A percentile compares a stretch with the other conserved stretches of the same genome.
These are phyloP conservation scores for Sporothrix brasiliensis DNA, from an alignment of 2,329 filamentous ascomycete species.

Conservation along the genomic window DNA sequence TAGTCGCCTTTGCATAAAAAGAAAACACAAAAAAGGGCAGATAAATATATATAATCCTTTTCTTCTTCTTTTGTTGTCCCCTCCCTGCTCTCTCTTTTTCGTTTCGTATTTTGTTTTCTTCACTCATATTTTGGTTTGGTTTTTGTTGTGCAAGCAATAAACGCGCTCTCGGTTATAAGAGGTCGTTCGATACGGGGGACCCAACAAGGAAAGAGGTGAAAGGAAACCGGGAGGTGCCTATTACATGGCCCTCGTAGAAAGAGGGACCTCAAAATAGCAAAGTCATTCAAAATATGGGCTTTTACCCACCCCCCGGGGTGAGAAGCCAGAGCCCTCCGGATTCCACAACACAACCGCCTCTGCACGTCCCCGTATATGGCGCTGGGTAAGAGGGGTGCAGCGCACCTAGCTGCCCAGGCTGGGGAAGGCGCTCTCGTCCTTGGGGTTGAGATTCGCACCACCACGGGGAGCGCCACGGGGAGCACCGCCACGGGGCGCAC, in stretches of 20 bases:
- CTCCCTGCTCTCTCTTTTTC: background rate
- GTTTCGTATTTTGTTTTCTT: background rate
- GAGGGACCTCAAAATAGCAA: slow-evolving; percentile 5
- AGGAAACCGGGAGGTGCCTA: slow-evolving; percentile 3
- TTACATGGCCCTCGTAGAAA: background rate
- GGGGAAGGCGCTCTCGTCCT: slow-evolving; percentile 62
- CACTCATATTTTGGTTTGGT: background rate
- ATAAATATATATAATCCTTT: background rate
- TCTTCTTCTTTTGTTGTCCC: background rate
- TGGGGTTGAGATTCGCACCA: slow-evolving; percentile 58
- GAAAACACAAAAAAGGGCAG: background rate
- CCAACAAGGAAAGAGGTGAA: background rate
- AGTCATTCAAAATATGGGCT: background rate
- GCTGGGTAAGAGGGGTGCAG: slow-evolving; percentile 19
- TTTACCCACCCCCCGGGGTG: background rate
- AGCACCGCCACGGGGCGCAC: slow-evolving; percentile 47
- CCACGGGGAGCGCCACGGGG: slow-evolving; percentile 53
- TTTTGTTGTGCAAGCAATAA: background rate
- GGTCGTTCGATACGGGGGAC: background rate
- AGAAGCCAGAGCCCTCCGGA: background rate
- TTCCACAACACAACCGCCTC: background rate
- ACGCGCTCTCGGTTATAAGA: background rate
- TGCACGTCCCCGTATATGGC: background rate
- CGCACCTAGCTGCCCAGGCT: slow-evolving; percentile 54
- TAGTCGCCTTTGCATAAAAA: background rate